A percentile compares a stretch with the other conserved stretches of the same genome.
phyloP scores from a whole-genome alignment of 73 alveolate species.

The Urostyla sp. region DNA sequence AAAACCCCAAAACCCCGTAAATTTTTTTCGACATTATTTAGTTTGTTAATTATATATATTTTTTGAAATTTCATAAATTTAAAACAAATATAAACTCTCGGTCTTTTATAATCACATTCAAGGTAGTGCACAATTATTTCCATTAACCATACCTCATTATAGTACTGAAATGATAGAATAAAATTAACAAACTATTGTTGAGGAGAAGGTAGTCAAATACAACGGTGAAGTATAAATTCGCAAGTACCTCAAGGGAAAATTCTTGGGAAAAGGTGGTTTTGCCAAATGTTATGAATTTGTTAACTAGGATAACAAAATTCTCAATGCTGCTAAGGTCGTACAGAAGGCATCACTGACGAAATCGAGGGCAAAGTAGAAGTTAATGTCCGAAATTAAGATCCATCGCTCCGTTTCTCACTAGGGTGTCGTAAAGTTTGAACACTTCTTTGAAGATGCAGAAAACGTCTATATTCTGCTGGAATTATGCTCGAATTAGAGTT shows the following conservation, averaged over 20 bases:
- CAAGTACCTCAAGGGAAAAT: conserved; percentile 84
- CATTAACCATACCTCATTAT: too few species aligned
- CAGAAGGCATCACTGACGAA: conserved; percentile 89
- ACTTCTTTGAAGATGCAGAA: conserved; percentile 95
- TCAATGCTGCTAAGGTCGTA: conserved; percentile 90
- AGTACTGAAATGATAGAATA: not conserved
- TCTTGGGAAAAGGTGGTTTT: conserved; percentile 94
- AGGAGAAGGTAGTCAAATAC: conserved; percentile 84
- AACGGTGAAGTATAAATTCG: conserved; percentile 81
- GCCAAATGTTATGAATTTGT: conserved; percentile 93
- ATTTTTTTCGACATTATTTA: too few species aligned
- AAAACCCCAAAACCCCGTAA: too few species aligned
- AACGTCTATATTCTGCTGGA: conserved; percentile 91
- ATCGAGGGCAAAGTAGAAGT: conserved; percentile 92
- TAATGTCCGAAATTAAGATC: conserved; percentile 93
- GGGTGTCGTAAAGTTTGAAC: conserved; percentile 91
- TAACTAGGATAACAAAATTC: conserved; percentile 75
- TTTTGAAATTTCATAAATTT: too few species aligned
- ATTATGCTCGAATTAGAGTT: conserved; percentile 90
- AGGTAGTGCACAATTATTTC: too few species aligned
- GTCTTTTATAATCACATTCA: too few species aligned
- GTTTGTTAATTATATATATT: too few species aligned
- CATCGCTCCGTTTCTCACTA: conserved; percentile 92
- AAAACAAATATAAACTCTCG: too few species aligned
- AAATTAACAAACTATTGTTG: conserved; percentile 63